Percentiles rank a stretch among this genome's conserved stretches.
Conservation (phyloP, 148 eudicot genomes). For the Spergularia marina region DNA sequence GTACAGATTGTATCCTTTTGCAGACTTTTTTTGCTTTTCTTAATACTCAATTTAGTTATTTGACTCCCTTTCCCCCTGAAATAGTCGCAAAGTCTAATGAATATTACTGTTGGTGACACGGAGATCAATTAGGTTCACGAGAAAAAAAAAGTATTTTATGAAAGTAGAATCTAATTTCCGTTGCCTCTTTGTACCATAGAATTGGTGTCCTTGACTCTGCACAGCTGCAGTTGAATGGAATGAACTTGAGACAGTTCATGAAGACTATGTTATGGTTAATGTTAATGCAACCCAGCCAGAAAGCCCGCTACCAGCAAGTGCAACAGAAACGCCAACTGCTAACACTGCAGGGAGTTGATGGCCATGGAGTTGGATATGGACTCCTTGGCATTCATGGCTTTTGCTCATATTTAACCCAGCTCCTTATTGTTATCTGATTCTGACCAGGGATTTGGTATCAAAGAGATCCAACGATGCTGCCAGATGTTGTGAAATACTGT, state of each 20-base stretch:
- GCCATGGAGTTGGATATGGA: background rate
- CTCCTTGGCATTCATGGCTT: constrained; percentile 7
- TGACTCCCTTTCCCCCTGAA: background rate
- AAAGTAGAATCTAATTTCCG: background rate
- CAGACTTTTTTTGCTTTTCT: background rate
- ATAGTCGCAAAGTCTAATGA: background rate
- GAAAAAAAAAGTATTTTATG: background rate
- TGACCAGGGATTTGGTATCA: background rate
- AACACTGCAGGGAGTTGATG: constrained; percentile 37
- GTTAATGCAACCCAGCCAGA: constrained; percentile 48
- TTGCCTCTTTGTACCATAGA: background rate
- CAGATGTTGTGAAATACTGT: constrained; percentile 5
- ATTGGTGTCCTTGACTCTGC: constrained; percentile 39
- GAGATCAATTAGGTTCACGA: background rate
- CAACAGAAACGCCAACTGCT: constrained; percentile 33
- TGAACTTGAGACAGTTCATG: constrained; percentile 48
- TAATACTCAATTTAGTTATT: background rate
- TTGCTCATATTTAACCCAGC: background rate
- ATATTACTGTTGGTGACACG: background rate
- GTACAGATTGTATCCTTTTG: constrained; percentile 73
- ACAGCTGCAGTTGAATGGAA: constrained; percentile 77
- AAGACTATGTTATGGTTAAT: constrained; percentile 40
- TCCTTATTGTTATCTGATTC: constrained; percentile 1
- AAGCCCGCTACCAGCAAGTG: constrained; percentile 48
- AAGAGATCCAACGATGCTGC: constrained; percentile 12